A percentile compares a stretch with the other conserved stretches of the same genome.
phyloP scores from a whole-genome alignment of 73 alveolate species.

The Paramecium caudatum region DNA sequence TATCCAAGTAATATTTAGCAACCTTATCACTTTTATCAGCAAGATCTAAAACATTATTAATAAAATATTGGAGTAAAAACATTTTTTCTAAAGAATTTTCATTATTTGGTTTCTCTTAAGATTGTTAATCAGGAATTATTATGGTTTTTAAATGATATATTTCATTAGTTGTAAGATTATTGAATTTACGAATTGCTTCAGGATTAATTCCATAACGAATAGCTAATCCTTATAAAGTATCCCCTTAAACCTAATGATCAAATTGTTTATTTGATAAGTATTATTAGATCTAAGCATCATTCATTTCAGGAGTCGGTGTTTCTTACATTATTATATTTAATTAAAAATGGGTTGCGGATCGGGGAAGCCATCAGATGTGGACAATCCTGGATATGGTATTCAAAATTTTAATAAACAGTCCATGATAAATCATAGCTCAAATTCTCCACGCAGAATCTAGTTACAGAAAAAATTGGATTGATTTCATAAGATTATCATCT shows the following conservation, averaged over 20 bases:
- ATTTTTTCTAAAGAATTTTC: background rate
- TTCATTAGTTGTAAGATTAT: constrained; percentile 34
- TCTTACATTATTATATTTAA: background rate
- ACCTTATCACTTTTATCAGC: constrained; percentile 2
- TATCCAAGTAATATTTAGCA: background rate
- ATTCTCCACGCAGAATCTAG: constrained; percentile 60
- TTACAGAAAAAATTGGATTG: constrained; percentile 70
- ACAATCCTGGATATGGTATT: constrained; percentile 33
- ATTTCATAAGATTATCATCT: constrained; percentile 75
- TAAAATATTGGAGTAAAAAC: background rate
- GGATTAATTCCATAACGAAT: background rate
- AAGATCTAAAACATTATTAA: background rate
- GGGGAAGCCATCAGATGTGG: constrained; percentile 30
- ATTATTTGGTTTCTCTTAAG: background rate
- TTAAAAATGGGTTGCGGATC: constrained; percentile 69
- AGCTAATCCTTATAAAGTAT: background rate
- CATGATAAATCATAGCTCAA: constrained; percentile 29
- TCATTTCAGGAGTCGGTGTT: constrained; percentile 23
- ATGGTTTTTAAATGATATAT: constrained; percentile 7
- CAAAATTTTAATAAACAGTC: background rate
- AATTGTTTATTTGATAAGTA: background rate
- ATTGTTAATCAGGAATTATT: background rate
- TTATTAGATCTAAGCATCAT: background rate
- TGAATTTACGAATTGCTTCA: constrained; percentile 19
- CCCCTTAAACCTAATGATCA: constrained; percentile 1